Evolutionary conservation across 2,329 filamentous ascomycete genomes (phyloP), one percentile per base, ranked within the genome.

Genomic region (Domatiomyces globalis): DNA sequence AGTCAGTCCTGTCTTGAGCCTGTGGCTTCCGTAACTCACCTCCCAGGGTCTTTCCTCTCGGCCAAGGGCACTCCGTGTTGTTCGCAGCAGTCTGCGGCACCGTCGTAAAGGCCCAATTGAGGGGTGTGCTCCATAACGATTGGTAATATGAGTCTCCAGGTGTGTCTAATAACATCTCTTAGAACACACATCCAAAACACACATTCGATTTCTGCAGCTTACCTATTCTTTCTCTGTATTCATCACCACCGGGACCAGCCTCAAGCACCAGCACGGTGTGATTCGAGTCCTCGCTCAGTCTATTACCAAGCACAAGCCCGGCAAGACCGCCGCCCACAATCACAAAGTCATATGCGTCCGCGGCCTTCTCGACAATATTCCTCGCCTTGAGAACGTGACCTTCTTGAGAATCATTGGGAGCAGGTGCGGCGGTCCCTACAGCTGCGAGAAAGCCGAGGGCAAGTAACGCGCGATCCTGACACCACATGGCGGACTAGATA

Each of bases 41-140:
- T 62, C 65, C 65, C 10, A 66, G 58, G 1, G 61, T 59, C 53
- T 66, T 66, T 2, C 65, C 65, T 36, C 65, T 64, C 33, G 65
- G 64, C 65, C 64, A 66, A 45, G 56, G 53, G 25, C 65, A 60
- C 51, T 63, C 51, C n/a, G 62, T 63, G 45, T 65, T 52, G 9
- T 61, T 54, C 12, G 58, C 63, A 55, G 63, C 58, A 19, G 59
- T 45, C 49, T 66, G 65, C 1, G 61, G 53, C 17, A 60, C 58
- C 1, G 65, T 66, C 39, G 60, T 60, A 29, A 60, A 66, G 4
- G 51, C 60, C 65, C 65, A 66, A 48, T 66, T 66, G 49, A 66
- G 56, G 1, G 63, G 62, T 1, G 65, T 66, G 3, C 61, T 63
- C 65, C 65, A 66, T 15, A 66, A 54, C 0, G 65, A 66, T 29